Conservation (phyloP, 345 rosid species). For the Acer negundo region DNA sequence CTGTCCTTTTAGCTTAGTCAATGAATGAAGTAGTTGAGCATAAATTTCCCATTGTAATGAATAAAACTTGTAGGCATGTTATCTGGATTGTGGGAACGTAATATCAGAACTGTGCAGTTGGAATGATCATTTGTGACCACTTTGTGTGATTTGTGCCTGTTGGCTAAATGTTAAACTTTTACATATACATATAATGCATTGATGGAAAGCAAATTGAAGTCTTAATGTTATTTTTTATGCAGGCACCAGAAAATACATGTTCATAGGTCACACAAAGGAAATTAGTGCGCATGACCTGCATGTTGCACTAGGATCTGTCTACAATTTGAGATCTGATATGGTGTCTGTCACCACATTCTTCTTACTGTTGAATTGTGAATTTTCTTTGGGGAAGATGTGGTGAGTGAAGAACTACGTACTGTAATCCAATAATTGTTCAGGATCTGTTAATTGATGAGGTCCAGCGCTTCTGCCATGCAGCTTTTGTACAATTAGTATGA, state of each 20-base stretch:
- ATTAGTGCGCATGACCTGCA: background rate
- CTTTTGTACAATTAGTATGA: background rate
- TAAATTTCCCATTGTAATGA: background rate
- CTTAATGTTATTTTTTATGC: conserved; percentile 1
- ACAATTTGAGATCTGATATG: background rate
- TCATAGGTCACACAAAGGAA: background rate
- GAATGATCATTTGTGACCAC: background rate
- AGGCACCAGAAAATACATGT: background rate
- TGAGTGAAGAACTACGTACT: background rate
- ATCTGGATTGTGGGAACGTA: background rate
- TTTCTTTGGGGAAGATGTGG: background rate
- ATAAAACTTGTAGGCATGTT: background rate
- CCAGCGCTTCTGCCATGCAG: background rate
- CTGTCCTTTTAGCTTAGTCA: background rate
- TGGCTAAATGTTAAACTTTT: background rate
- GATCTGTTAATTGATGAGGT: background rate
- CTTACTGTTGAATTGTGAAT: background rate
- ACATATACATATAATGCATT: background rate
- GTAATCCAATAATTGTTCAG: background rate
- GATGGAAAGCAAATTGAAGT: background rate
- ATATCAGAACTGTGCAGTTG: background rate
- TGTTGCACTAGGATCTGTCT: background rate
- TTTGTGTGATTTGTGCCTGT: background rate
- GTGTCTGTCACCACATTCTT: conserved; percentile 3
- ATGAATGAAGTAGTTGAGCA: background rate